A percentile compares a stretch with the other conserved stretches of the same genome.
These are phyloP conservation scores for Jackrogersella minutella DNA, from an alignment of 495 filamentous ascomycete genomes.

Conservation along the genomic window DNA sequence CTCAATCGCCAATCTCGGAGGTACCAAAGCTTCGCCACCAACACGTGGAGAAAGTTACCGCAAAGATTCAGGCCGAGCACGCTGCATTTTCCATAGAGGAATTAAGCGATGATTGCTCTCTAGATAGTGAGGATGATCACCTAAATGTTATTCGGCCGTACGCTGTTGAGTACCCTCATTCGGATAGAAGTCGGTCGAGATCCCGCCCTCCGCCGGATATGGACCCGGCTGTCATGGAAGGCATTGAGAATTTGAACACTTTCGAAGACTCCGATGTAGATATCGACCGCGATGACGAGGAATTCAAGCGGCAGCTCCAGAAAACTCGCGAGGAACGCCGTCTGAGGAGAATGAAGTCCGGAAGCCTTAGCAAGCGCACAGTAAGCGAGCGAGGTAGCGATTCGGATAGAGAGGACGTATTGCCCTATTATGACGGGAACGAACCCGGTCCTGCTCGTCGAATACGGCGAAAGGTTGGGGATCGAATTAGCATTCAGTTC, in stretches of 20 bases:
- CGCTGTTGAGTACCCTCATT: conserved; percentile 56
- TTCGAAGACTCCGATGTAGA: conserved; percentile 53
- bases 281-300: conserved; percentile 51
- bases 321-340: conserved; percentile 51
- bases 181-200: conserved; percentile 53
- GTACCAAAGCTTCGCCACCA: conserved; percentile 41
- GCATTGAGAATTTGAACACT: conserved; percentile 53
- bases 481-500: conserved; percentile 59
- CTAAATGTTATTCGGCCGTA: conserved; percentile 50
- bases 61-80: conserved; percentile 46
- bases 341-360: conserved; percentile 58
- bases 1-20: conserved; percentile 48
- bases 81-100: conserved; percentile 55
- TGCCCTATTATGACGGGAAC: conserved; percentile 50
- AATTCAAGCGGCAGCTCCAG: conserved; percentile 42
- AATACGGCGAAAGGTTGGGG: conserved; percentile 56
- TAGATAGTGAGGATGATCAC: conserved; percentile 51
- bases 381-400: conserved; percentile 62
- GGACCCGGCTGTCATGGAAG: conserved; percentile 49
- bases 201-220: conserved; percentile 49
- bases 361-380: conserved; percentile 62
- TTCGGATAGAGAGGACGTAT: conserved; percentile 61
- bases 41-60: conserved; percentile 31
- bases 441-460: conserved; percentile 57
- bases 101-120: conserved; percentile 51